A percentile compares a stretch with the other conserved stretches of the same genome.
Conservation (phyloP, 768 basidiomycete genomes). For the Kwoniella bestiolae region DNA sequence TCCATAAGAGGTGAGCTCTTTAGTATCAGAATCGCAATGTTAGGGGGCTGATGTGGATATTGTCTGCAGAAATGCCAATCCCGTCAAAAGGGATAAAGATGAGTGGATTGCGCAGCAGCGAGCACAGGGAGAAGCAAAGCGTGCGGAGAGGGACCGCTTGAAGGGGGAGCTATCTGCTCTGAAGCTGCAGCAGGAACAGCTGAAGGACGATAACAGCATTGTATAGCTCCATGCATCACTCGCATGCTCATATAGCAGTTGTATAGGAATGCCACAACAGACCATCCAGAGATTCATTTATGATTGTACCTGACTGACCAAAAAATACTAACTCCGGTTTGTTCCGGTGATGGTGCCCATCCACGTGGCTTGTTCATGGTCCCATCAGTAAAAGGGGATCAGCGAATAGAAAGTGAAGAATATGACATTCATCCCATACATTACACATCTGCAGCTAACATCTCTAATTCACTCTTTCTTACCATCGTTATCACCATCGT, state of each 20-base stretch:
- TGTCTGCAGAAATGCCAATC: constrained; percentile 15
- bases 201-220: neutral
- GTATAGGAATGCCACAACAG: too few species aligned
- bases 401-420: constrained; percentile 15
- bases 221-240: too few species aligned
- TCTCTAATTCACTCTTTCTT: neutral
- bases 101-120: constrained; percentile 22
- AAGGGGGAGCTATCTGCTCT: constrained; percentile 13
- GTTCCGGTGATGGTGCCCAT: constrained; percentile 2
- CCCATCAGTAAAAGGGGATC: neutral
- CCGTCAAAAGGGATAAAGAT: constrained; percentile 19
- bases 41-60: neutral
- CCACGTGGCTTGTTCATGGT: neutral
- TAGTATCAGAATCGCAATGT: neutral
- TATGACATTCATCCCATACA: constrained; percentile 2
- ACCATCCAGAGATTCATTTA: too few species aligned
- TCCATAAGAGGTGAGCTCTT: constrained; percentile 31
- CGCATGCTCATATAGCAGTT: too few species aligned
- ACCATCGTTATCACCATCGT: constrained; percentile 3
- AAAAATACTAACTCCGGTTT: constrained; percentile 3
- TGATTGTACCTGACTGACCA: neutral
- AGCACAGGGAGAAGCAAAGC: constrained; percentile 12
- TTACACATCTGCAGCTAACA: neutral
- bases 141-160: constrained; percentile 24
- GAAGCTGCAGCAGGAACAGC: constrained; percentile 4